These are phyloP conservation scores for Pogostemon cablin DNA, from an alignment of 257 asterid species.

Conservation along the genomic window DNA sequence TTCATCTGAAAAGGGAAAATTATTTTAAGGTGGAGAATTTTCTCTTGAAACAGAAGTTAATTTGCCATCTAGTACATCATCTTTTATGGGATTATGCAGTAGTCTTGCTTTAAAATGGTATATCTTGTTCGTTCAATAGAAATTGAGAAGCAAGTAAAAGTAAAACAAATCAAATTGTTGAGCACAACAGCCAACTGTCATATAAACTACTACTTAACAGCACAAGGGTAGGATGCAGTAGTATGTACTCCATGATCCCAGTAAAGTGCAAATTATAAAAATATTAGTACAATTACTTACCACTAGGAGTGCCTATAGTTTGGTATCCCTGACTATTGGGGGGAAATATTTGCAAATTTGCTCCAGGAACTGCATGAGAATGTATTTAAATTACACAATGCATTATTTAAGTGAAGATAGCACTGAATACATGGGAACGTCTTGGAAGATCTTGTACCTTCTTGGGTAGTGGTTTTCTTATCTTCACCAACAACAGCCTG, in stretches of 20 bases:
- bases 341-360: constrained; percentile 82
- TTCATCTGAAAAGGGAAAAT: no score
- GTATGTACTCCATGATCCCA: constrained; percentile 24
- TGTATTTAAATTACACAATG: constrained; percentile 14
- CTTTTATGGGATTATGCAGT: not conserved
- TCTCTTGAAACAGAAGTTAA: constrained; percentile 5
- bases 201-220: not conserved
- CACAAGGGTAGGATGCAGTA: constrained; percentile 26
- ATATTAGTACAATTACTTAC: constrained; percentile 40
- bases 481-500: constrained; percentile 88
- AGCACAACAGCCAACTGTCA: constrained; percentile 3
- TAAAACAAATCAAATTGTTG: no score
- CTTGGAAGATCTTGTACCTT: constrained; percentile 47
- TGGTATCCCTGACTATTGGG: constrained; percentile 81
- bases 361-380: constrained; percentile 62
- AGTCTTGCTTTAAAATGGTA: not conserved
- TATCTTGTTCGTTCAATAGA: constrained; percentile 16
- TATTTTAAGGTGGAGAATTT: not conserved
- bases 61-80: not conserved
- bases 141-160: constrained; percentile 14
- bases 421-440: constrained; percentile 10
- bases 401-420: constrained; percentile 1
- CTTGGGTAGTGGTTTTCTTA: constrained; percentile 46
- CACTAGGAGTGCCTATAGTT: constrained; percentile 55
- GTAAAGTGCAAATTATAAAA: not conserved